Evolutionary conservation across 495 filamentous ascomycete genomes (phyloP).

Genomic region (Pyronema domesticum): DNA sequence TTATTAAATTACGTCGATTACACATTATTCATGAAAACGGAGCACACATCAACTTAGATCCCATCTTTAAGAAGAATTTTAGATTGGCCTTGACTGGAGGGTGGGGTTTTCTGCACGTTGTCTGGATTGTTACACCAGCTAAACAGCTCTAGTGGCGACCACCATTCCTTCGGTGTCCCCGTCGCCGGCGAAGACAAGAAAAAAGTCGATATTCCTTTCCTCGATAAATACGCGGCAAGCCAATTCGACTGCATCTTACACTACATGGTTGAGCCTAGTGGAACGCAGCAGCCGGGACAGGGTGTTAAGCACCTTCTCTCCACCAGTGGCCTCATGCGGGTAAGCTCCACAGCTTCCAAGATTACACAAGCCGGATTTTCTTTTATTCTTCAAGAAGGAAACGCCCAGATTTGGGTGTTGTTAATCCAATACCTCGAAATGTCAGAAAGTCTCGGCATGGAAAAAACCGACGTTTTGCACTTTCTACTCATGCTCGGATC

Average conservation of each 20-base stretch:
- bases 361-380: conserved; percentile 89
- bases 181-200: conserved; percentile 39
- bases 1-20: conserved; percentile 61
- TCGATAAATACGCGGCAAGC: conserved; percentile 71
- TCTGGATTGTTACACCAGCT: not conserved
- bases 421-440: conserved; percentile 83
- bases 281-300: conserved; percentile 40
- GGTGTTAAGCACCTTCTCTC: conserved; percentile 70
- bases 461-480: conserved; percentile 78
- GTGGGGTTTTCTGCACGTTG: not conserved
- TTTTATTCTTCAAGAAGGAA: conserved; percentile 84
- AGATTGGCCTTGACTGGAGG: conserved; percentile 73
- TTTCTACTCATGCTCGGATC: conserved; percentile 94
- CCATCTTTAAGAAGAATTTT: conserved; percentile 22
- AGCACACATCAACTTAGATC: conserved; percentile 14
- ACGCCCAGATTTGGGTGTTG: conserved; percentile 90
- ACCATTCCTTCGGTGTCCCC: conserved; percentile 78
- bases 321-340: conserved; percentile 60
- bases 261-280: conserved; percentile 69
- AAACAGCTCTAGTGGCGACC: conserved; percentile 34
- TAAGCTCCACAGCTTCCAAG: conserved; percentile 32
- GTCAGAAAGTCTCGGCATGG: conserved; percentile 60
- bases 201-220: conserved; percentile 42
- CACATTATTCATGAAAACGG: conserved; percentile 46
- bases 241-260: conserved; percentile 94